phyloP scores from a whole-genome alignment of 73 alveolate genomes.

The Stentor roeselii region DNA sequence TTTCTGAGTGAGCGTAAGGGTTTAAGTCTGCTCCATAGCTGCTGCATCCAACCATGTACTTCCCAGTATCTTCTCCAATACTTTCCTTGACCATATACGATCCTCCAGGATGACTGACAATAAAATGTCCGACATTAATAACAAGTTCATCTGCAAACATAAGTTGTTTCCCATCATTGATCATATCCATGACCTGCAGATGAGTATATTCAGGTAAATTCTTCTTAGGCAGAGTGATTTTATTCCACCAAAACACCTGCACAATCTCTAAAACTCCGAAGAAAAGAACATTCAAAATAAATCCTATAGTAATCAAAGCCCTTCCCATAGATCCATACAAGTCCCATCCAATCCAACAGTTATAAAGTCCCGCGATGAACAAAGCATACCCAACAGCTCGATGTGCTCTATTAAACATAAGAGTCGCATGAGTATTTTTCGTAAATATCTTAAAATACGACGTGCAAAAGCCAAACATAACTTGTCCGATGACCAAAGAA shows the following conservation, averaged over 20 bases:
- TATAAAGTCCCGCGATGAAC: not conserved
- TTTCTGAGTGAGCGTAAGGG: not conserved
- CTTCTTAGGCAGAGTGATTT: not conserved
- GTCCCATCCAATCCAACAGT: not conserved
- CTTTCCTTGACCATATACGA: not conserved
- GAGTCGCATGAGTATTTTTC: not conserved
- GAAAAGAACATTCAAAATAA: not conserved
- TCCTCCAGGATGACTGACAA: slow-evolving; percentile 7
- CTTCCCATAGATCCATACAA: not conserved
- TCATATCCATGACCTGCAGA: not conserved
- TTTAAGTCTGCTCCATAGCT: not conserved
- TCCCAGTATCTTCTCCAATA: slow-evolving; percentile 8
- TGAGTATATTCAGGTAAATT: not conserved
- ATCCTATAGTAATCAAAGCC: not conserved
- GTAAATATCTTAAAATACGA: slow-evolving; percentile 5
- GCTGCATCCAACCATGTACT: slow-evolving; percentile 24
- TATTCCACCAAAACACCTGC: not conserved
- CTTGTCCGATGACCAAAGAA: slow-evolving; percentile 17
- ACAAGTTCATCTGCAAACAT: slow-evolving; percentile 3
- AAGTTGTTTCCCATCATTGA: not conserved
- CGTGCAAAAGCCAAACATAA: not conserved
- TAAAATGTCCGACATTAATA: not conserved
- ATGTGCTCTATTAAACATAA: not conserved
- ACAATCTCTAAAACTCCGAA: not conserved
- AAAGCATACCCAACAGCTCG: not conserved